These are phyloP conservation scores for Allium fistulosum DNA, from an alignment of 106 monocot species.

Conservation along the genomic window DNA sequence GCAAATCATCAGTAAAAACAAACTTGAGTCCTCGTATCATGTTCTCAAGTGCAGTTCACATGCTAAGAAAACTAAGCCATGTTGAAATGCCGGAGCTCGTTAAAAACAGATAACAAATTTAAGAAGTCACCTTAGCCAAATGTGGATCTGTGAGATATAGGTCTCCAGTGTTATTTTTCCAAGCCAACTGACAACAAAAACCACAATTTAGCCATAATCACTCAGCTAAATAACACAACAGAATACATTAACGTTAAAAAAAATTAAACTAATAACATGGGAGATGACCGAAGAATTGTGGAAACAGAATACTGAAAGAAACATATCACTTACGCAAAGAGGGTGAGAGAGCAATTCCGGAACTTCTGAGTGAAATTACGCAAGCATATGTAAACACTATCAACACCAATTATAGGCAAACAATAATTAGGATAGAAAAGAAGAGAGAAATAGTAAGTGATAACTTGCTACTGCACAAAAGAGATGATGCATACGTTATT, in stretches of 20 bases:
- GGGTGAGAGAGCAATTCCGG: slow-evolving; percentile 70
- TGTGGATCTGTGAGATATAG: slow-evolving; percentile 93
- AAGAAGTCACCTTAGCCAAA: slow-evolving; percentile 75
- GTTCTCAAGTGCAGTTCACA: neutral
- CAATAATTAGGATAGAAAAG: no score
- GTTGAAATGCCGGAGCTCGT: neutral
- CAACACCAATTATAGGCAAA: slow-evolving; percentile 1
- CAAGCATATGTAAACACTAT: slow-evolving; percentile 91
- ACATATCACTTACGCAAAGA: slow-evolving; percentile 69
- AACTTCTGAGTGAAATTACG: slow-evolving; percentile 74
- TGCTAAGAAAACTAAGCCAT: neutral
- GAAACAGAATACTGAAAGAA: neutral
- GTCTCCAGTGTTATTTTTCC: slow-evolving; percentile 98
- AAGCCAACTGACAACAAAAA: slow-evolving; percentile 60
- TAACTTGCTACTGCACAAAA: slow-evolving; percentile 1
- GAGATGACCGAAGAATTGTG: no score
- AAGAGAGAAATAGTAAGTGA: neutral
- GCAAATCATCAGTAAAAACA: no score
- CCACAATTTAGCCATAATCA: neutral
- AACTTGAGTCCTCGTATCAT: no score
- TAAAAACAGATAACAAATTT: neutral
- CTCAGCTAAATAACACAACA: neutral
- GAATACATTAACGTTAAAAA: neutral
- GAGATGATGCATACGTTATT: slow-evolving; percentile 59
- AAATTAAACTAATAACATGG: no score